Evolutionary conservation across 192 early-diverging fungal genomes (phyloP).

Genomic region (Oehlia diaphana): DNA sequence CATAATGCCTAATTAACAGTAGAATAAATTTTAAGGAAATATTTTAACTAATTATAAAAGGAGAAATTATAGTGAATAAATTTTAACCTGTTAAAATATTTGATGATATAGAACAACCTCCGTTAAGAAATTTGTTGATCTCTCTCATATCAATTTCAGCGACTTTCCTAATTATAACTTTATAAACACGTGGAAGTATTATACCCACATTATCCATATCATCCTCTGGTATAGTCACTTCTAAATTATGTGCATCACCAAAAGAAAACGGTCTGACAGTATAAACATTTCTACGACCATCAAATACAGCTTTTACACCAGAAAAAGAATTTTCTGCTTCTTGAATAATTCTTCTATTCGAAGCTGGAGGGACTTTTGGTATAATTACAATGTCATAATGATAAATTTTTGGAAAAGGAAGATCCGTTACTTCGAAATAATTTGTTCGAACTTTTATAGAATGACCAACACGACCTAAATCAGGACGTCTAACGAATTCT

Average conservation of each 20-base stretch:
- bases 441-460: conserved; percentile 58
- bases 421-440: conserved; percentile 72
- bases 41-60: no score
- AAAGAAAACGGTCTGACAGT: conserved; percentile 56
- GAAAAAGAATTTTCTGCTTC: conserved; percentile 46
- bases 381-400: conserved; percentile 86
- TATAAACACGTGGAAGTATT: conserved; percentile 55
- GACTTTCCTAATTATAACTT: conserved; percentile 59
- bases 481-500: conserved; percentile 44
- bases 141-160: conserved; percentile 66
- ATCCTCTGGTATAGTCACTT: conserved; percentile 49
- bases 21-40: background rate
- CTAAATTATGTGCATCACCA: conserved; percentile 56
- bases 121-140: conserved; percentile 50
- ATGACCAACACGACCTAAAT: conserved; percentile 47
- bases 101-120: conserved; percentile 28
- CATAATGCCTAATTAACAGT: conserved; percentile 44
- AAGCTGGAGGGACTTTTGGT: conserved; percentile 76
- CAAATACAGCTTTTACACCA: conserved; percentile 52
- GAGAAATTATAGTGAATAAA: no score
- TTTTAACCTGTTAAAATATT: conserved; percentile 25
- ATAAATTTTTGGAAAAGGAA: conserved; percentile 66
- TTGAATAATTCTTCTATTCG: conserved; percentile 70
- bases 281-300: conserved; percentile 76
- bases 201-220: conserved; percentile 24